Evolutionary conservation across 2,329 filamentous ascomycete species (phyloP).

Genomic region (Colletotrichum cordylinicola): DNA sequence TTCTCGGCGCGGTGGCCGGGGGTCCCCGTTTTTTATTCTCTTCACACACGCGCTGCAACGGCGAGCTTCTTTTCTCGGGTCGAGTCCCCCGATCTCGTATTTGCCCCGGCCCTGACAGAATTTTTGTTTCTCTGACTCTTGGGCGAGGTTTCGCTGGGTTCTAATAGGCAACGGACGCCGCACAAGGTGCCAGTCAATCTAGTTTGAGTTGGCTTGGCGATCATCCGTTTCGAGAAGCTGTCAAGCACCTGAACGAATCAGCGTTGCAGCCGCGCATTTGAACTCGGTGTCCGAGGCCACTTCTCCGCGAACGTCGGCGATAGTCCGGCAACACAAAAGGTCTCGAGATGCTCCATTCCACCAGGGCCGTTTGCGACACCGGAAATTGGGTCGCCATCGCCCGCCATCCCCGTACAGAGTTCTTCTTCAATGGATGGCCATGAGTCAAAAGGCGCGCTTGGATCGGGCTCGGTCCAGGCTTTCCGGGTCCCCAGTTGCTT

Average conservation of each 20-base stretch:
- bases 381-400: background rate
- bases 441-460: background rate
- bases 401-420: background rate
- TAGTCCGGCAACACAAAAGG: background rate
- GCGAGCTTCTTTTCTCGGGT: background rate
- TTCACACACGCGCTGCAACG: background rate
- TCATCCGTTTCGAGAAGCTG: background rate
- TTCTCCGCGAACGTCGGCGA: conserved; percentile 1
- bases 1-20: conserved; percentile 5
- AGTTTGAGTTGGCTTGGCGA: background rate
- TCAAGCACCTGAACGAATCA: background rate
- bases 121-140: background rate
- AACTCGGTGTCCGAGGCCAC: conserved; percentile 2
- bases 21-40: background rate
- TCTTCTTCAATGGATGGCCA: background rate
- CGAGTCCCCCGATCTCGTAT: background rate
- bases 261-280: background rate
- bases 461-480: background rate
- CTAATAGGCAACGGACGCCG: background rate
- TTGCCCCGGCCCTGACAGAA: background rate
- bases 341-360: background rate
- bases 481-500: background rate
- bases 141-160: background rate
- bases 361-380: background rate
- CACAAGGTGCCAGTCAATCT: background rate